Evolutionary conservation across 306 rosid genomes (phyloP).

Genomic region (Castanea sativa): DNA sequence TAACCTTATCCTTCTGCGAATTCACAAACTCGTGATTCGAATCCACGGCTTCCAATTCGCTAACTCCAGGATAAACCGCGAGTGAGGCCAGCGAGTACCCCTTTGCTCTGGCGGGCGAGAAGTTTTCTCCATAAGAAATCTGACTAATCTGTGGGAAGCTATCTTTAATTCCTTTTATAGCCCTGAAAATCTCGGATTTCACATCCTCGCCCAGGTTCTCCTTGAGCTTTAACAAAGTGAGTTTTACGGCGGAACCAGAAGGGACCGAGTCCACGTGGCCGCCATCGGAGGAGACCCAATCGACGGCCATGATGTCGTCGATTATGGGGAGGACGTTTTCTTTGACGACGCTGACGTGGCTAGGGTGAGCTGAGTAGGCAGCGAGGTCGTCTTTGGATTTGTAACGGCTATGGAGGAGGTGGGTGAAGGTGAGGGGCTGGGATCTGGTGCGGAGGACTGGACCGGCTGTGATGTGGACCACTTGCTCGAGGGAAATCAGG

Average conservation of each 20-base stretch:
- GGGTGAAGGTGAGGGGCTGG: constrained; percentile 62
- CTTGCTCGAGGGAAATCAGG: constrained; percentile 55
- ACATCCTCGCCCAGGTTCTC: constrained; percentile 36
- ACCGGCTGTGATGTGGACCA: constrained; percentile 60
- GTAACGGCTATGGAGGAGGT: constrained; percentile 86
- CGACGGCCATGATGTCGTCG: constrained; percentile 87
- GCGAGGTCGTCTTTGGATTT: constrained; percentile 56
- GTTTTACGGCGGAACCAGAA: constrained; percentile 55
- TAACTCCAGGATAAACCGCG: constrained; percentile 45
- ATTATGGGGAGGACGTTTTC: constrained; percentile 62
- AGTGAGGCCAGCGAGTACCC: constrained; percentile 79
- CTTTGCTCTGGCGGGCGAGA: constrained; percentile 87
- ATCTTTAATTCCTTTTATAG: constrained; percentile 45
- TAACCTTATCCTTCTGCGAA: constrained; percentile 66
- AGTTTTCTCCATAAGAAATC: constrained; percentile 64
- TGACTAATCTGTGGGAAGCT: constrained; percentile 50
- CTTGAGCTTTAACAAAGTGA: constrained; percentile 69
- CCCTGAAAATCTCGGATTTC: constrained; percentile 48
- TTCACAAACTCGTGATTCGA: constrained; percentile 46
- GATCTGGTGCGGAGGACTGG: constrained; percentile 68
- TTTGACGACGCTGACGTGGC: constrained; percentile 66
- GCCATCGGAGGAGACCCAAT: constrained; percentile 52
- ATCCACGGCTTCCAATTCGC: constrained; percentile 54
- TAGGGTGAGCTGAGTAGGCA: constrained; percentile 55
- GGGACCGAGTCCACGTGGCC: constrained; percentile 20